These are phyloP conservation scores for Suillus sp. DNA, from an alignment of 768 basidiomycete genomes.

Conservation along the genomic window DNA sequence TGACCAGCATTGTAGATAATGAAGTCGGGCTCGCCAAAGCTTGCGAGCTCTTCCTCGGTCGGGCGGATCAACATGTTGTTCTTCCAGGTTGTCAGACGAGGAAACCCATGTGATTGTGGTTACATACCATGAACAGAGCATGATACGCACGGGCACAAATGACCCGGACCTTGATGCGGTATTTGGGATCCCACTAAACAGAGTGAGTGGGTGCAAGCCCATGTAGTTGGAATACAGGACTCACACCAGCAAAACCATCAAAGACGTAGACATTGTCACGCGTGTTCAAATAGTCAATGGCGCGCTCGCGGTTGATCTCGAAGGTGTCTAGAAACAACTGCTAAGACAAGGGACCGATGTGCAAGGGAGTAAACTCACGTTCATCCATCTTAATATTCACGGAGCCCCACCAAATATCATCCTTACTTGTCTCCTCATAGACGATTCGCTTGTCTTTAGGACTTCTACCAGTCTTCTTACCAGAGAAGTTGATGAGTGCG, in stretches of 20 bases:
- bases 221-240: constrained; percentile 24
- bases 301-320: constrained; percentile 98
- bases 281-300: constrained; percentile 98
- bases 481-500: constrained; percentile 99
- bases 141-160: constrained; percentile 99
- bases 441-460: constrained; percentile 99
- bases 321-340: constrained; percentile 74
- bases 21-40: constrained; percentile 98
- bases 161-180: constrained; percentile 99
- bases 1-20: constrained; percentile 99
- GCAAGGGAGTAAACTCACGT: constrained; percentile 51
- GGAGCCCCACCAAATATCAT: constrained; percentile 99
- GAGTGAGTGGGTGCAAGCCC: constrained; percentile 6
- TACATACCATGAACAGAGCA: constrained; percentile 93
- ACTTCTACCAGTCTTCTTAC: constrained; percentile 97
- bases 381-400: constrained; percentile 99
- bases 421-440: constrained; percentile 93
- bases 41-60: constrained; percentile 87
- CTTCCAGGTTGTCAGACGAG: constrained; percentile 40
- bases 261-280: constrained; percentile 98
- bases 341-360: constrained; percentile 1
- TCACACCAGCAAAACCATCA: constrained; percentile 89
- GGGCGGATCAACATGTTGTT: constrained; percentile 99
- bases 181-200: constrained; percentile 92
- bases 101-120: constrained; percentile 13